Conservation (phyloP, 176 grass and related monocot genomes). For the Hyparrhenia diplandra region DNA sequence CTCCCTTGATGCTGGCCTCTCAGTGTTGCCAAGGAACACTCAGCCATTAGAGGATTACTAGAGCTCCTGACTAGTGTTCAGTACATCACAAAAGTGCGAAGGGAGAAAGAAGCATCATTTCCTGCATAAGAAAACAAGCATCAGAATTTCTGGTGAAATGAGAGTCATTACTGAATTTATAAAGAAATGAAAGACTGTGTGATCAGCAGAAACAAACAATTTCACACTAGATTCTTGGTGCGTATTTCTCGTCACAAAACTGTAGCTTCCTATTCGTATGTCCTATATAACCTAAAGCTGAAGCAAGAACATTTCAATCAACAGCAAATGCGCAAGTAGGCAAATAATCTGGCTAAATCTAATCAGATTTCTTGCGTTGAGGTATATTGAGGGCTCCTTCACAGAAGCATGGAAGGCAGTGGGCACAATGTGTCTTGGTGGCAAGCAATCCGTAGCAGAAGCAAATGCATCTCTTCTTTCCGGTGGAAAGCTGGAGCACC, state of each 20-base stretch:
- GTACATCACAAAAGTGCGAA: neutral
- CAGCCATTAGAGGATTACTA: conserved; percentile 37
- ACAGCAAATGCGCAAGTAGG: neutral
- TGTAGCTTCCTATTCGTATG: neutral
- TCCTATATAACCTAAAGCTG: neutral
- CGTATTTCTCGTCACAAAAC: neutral
- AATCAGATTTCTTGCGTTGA: neutral
- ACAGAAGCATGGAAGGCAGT: neutral
- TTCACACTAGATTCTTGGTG: neutral
- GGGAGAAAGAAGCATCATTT: neutral
- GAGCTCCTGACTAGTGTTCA: neutral
- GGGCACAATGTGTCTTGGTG: neutral
- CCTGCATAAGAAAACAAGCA: conserved; percentile 8
- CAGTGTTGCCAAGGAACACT: conserved; percentile 46
- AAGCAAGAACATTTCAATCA: neutral
- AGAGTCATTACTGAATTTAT: neutral
- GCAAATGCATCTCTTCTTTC: neutral
- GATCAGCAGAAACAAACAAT: neutral
- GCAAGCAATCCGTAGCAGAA: neutral
- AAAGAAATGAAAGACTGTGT: neutral
- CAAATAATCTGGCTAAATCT: neutral
- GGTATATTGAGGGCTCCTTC: neutral
- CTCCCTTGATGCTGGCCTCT: conserved; percentile 33
- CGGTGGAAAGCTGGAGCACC: neutral
- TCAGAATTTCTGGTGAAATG: neutral